Base-by-base conservation (phyloP, 2,329 filamentous ascomycete genomes). In the Trichoderma hamatum region DNA sequence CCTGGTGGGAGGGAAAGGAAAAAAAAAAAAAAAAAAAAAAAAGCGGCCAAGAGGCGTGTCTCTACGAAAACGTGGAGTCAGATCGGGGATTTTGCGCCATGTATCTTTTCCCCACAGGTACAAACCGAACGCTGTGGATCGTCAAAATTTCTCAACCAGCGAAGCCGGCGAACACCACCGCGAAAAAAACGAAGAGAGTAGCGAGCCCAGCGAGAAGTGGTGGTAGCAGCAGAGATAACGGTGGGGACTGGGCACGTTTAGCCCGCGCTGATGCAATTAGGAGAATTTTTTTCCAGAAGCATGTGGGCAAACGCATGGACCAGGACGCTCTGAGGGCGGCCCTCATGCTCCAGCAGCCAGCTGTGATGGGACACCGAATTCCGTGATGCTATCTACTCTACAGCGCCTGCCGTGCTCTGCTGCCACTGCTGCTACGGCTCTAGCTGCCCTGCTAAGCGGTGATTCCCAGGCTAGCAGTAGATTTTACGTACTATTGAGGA, bases 71-170 rank as follows among this genome's bases (percentile, higher is more conserved):
- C 67, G 67, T 69, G 67, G 67, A 69, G 67, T 64, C 67, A 58
- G 60, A 55, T 69, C 67, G 60, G 67, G 58, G 51, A 65, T 63
- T 55, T 64, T 46, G 51, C 28, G 28, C 46, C 21, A 65, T 56
- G 67, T 69, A 69, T 51, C 60, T 58, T 65, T 69, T 69, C 67
- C 67, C 67, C 67, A 69, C 67, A 69, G 60, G 59, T 69, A 69
- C 67, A 69, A 69, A 34, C 39, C 32, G 13, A 16, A 3, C 30
- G 21, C 2, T n/a, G 59, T 63, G 56, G 56, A 68, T 68, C 66
- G 43, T 43, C 66, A 68, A 68, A 68, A 61, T 54, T 68, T 68
- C 66, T 68, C 66, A 67, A 61, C 28, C 54, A 59, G 56, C 56
- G 24, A 59, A 59, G 21, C 30, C 56, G 26, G 54, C 49, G 51